Evolutionary conservation across 805 yeast genomes (phyloP).

Genomic region (Teunomyces funiuensis): DNA sequence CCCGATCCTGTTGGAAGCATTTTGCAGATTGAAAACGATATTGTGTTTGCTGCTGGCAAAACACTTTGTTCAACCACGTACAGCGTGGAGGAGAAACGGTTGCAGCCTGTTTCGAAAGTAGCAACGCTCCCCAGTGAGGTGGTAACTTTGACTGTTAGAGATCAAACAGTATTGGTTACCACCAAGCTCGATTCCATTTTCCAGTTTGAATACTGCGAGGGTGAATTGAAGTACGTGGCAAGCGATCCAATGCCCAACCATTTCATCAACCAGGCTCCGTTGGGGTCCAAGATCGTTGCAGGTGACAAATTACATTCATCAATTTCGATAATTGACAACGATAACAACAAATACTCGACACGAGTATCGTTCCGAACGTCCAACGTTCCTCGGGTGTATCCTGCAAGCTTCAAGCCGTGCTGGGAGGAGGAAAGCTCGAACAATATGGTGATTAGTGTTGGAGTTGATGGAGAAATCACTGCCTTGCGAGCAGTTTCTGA

Average conservation of each 20-base stretch:
- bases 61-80: conserved; percentile 34
- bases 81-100: conserved; percentile 29
- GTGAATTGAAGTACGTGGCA: conserved; percentile 14
- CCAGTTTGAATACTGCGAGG: conserved; percentile 21
- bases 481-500: conserved; percentile 16
- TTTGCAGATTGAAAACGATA: conserved; percentile 31
- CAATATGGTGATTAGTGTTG: conserved; percentile 26
- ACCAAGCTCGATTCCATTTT: conserved; percentile 37
- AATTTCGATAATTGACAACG: conserved; percentile 23
- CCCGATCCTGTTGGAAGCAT: conserved; percentile 34
- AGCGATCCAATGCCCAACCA: conserved; percentile 36
- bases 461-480: conserved; percentile 39
- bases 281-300: conserved; percentile 23
- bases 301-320: conserved; percentile 39
- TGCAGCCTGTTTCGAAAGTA: conserved; percentile 26
- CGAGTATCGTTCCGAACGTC: conserved; percentile 21
- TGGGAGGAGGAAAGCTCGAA: conserved; percentile 18
- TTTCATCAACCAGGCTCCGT: conserved; percentile 28
- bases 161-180: conserved; percentile 22
- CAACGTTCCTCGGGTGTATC: conserved; percentile 34
- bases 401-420: conserved; percentile 18
- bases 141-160: conserved; percentile 21
- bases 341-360: conserved; percentile 7
- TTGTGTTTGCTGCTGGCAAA: conserved; percentile 33
- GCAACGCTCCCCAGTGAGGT: conserved; percentile 32